These are phyloP conservation scores for Zymoseptoria crescenta DNA, from an alignment of 2,329 filamentous ascomycete genomes.

Conservation along the genomic window DNA sequence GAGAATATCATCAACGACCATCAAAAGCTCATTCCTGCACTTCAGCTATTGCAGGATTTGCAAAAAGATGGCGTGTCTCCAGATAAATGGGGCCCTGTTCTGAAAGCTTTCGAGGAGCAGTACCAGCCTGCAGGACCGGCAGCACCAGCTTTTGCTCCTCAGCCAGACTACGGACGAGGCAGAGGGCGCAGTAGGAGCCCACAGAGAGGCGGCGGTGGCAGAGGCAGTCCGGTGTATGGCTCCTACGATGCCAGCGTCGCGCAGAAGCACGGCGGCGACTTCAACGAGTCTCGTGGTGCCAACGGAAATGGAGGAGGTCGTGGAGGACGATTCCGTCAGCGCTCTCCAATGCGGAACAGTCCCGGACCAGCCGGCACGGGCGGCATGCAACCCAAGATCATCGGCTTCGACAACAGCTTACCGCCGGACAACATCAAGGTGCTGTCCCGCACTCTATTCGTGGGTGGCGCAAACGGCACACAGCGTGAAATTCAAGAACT, in stretches of 20 bases:
- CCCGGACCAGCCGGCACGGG: slow-evolving; percentile 43
- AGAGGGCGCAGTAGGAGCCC: slow-evolving; percentile 61
- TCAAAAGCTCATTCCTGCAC: slow-evolving; percentile 57
- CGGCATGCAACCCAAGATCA: slow-evolving; percentile 58
- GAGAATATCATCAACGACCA: slow-evolving; percentile 31
- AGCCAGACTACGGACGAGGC: slow-evolving; percentile 47
- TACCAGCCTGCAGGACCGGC: slow-evolving; percentile 17
- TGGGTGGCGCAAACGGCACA: slow-evolving; percentile 76
- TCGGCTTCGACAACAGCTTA: slow-evolving; percentile 70
- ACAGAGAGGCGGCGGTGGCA: slow-evolving; percentile 51
- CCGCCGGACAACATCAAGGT: slow-evolving; percentile 79
- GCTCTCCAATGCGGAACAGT: slow-evolving; percentile 64
- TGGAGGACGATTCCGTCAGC: slow-evolving; percentile 71
- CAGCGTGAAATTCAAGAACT: slow-evolving; percentile 75
- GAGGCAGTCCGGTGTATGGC: slow-evolving; percentile 60
- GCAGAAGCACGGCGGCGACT: slow-evolving; percentile 16
- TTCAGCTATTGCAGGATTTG: slow-evolving; percentile 67
- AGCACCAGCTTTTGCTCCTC: slow-evolving; percentile 13
- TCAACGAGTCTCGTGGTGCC: slow-evolving; percentile 30
- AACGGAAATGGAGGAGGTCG: slow-evolving; percentile 43
- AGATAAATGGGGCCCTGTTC: slow-evolving; percentile 63
- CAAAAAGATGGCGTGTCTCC: slow-evolving; percentile 66
- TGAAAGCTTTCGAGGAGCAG: slow-evolving; percentile 41
- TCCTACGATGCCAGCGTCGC: slow-evolving; percentile 53
- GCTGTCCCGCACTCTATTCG: slow-evolving; percentile 87